Evolutionary conservation across 2,329 filamentous ascomycete genomes (phyloP), one percentile per base, ranked within the genome.

Genomic region (Fusarium begoniae): DNA sequence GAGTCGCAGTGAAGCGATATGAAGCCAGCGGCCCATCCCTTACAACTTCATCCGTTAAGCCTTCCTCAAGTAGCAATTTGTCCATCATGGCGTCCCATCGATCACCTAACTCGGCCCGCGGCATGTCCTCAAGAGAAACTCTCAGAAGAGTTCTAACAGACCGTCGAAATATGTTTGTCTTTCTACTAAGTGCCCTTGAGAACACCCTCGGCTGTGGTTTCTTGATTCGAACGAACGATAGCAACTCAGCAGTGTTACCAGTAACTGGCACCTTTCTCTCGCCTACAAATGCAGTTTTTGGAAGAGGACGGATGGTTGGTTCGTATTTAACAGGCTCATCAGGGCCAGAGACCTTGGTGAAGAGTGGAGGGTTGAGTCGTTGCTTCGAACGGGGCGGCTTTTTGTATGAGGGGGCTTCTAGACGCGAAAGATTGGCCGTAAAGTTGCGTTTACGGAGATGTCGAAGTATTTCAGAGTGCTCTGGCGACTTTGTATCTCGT

Each of bases 201-300:
- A 95, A 81, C n/a, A 82, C 81, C 2, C 79, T 78, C 5, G 91
- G 87, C 80, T 95, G 91, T 9, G 91, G 90, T 80, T 92, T 93
- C 70, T 84, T 86, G 50, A 92, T 81, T 41, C 93, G 89, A 35
- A 96, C 80, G 77, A 95, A 92, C 2, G 92, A 89, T 30, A 91
- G 81, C 32, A 85, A 86, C 45, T 86, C 84, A 6, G 90, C 85
- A 8, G 88, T 86, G 38, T 87, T 83, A 43, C 79, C 80, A 3
- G 94, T 78, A 3, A 83, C 82, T 2, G 93, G 93, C 6, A 94
- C 85, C 51, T 87, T 79, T 24, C 73, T 75, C 26, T 78, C 75
- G 28, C 78, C 72, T 11, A 43, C 40, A 4, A 93, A 83, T 28
- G 84, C 79, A 5, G 82, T 75, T 5, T 83, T 82, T 0, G 90